Conservation (phyloP, 768 basidiomycete species). For the Daedaleopsis sinensis region DNA sequence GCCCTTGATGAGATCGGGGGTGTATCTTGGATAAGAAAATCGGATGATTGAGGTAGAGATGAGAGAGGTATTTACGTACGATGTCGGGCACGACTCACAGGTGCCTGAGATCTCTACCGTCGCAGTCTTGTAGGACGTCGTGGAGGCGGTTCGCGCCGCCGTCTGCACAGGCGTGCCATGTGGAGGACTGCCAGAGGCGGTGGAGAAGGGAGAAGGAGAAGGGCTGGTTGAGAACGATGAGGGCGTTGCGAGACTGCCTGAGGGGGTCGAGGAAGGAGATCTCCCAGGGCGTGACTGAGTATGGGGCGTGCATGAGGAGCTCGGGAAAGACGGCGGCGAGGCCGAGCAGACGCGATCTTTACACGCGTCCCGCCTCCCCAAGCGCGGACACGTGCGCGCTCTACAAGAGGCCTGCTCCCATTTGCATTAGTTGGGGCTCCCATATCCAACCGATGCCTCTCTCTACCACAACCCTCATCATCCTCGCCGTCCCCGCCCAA, state of each 20-base stretch:
- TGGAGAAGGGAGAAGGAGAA: constrained; percentile 66
- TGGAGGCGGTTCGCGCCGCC: constrained; percentile 67
- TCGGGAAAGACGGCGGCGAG: background rate
- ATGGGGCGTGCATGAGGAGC: constrained; percentile 1
- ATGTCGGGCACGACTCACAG: constrained; percentile 22
- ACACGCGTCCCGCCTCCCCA: constrained; percentile 10
- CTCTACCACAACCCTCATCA: constrained; percentile 2
- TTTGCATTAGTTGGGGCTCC: constrained; percentile 9
- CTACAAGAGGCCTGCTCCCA: constrained; percentile 20
- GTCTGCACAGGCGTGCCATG: constrained; percentile 52
- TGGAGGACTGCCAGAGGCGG: constrained; percentile 47
- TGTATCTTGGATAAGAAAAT: constrained; percentile 42
- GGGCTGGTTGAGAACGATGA: constrained; percentile 92
- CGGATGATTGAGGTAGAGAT: constrained; percentile 2
- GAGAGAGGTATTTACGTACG: constrained; percentile 18
- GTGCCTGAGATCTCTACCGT: constrained; percentile 14
- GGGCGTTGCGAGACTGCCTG: constrained; percentile 39
- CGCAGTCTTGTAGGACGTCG: constrained; percentile 42
- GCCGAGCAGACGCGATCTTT: background rate
- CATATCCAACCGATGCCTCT: background rate
- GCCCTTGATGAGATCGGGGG: constrained; percentile 89
- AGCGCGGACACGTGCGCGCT: constrained; percentile 24
- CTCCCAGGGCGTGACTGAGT: constrained; percentile 18
- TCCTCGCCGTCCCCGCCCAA: background rate
- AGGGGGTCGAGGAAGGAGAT: constrained; percentile 25